phyloP scores from a whole-genome alignment of 805 yeast species.

The Zygosaccharomyces bailii region DNA sequence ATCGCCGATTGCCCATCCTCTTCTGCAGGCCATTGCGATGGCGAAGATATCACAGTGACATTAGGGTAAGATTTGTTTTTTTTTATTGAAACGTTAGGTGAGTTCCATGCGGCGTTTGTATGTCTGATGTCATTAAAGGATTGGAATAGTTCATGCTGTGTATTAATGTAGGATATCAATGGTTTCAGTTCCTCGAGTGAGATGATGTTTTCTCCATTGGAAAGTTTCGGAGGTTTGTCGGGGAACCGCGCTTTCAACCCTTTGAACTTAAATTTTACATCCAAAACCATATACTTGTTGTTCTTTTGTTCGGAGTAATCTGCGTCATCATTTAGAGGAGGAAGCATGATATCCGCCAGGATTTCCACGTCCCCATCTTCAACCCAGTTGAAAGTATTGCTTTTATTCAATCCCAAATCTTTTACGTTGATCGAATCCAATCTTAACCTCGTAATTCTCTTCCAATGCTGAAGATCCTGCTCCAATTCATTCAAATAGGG shows the following conservation, averaged over 20 bases:
- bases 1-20: slow-evolving; percentile 17
- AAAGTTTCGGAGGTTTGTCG: slow-evolving; percentile 45
- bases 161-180: slow-evolving; percentile 58
- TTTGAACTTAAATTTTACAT: slow-evolving; percentile 59
- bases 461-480: slow-evolving; percentile 44
- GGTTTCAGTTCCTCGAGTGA: slow-evolving; percentile 58
- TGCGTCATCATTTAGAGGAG: slow-evolving; percentile 42
- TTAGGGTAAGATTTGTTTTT: slow-evolving; percentile 30
- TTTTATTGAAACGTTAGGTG: slow-evolving; percentile 31
- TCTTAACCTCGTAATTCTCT: slow-evolving; percentile 47
- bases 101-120: slow-evolving; percentile 25
- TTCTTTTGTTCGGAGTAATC: slow-evolving; percentile 14
- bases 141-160: slow-evolving; percentile 34
- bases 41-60: slow-evolving; percentile 26
- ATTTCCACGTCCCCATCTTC: slow-evolving; percentile 67
- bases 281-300: slow-evolving; percentile 61
- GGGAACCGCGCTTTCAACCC: slow-evolving; percentile 60
- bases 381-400: slow-evolving; percentile 62
- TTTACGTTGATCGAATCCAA: slow-evolving; percentile 39
- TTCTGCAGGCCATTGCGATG: slow-evolving; percentile 21
- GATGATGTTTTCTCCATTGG: slow-evolving; percentile 54
- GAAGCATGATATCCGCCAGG: slow-evolving; percentile 69
- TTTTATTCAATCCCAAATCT: slow-evolving; percentile 36
- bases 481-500: slow-evolving; percentile 42
- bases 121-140: slow-evolving; percentile 19